Percentiles rank a stretch among this genome's conserved stretches.
phyloP scores from a whole-genome alignment of 495 filamentous ascomycete genomes.

The Hypoxylon rickii region DNA sequence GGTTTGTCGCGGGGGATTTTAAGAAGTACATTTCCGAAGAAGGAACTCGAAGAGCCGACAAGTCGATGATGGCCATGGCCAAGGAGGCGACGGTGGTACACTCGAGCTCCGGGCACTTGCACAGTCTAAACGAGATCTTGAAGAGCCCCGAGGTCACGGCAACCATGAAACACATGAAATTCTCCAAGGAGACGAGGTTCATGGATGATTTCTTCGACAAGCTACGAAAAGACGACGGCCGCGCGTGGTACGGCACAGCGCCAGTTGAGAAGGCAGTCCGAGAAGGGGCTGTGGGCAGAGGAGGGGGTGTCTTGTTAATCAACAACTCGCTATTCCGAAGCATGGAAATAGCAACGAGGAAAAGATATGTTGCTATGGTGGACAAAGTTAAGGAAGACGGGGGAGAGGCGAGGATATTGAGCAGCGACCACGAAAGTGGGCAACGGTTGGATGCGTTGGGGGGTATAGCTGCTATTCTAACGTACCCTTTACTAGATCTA shows the following conservation, averaged over 20 bases:
- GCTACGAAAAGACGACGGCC: conserved; percentile 81
- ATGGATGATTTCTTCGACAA: conserved; percentile 86
- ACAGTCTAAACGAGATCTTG: conserved; percentile 84
- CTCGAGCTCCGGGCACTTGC: conserved; percentile 79
- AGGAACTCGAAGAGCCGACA: conserved; percentile 70
- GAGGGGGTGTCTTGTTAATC: conserved; percentile 82
- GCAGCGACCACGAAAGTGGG: conserved; percentile 93
- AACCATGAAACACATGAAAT: conserved; percentile 81
- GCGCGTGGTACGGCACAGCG: conserved; percentile 87
- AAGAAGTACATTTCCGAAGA: conserved; percentile 76
- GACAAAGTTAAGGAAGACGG: conserved; percentile 90
- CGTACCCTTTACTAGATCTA: conserved; percentile 79
- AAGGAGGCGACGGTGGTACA: conserved; percentile 77
- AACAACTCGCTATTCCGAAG: conserved; percentile 85
- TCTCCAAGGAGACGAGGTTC: conserved; percentile 77
- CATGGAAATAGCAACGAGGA: conserved; percentile 78
- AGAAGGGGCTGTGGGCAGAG: conserved; percentile 85
- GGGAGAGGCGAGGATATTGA: conserved; percentile 84
- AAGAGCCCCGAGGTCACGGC: conserved; percentile 74
- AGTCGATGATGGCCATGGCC: conserved; percentile 59
- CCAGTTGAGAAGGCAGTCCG: conserved; percentile 86
- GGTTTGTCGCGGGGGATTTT: conserved; percentile 82
- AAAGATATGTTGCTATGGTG: conserved; percentile 81
- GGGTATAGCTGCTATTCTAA: conserved; percentile 86
- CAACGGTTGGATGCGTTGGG: conserved; percentile 82